phyloP scores from a whole-genome alignment of 495 filamentous ascomycete species.

The Aspergillus taichungensis region DNA sequence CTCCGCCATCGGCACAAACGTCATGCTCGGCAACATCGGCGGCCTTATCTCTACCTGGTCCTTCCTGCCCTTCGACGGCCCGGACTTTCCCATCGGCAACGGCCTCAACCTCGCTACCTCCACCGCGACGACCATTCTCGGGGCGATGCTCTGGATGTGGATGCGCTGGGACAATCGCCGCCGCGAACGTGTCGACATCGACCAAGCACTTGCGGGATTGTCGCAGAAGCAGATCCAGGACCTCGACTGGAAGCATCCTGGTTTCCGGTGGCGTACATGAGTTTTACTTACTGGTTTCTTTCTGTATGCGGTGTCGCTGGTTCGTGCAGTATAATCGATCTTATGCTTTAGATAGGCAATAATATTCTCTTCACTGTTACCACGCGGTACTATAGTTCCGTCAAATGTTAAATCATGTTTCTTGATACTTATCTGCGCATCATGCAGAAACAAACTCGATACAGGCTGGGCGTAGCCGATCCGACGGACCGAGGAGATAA shows the following conservation, averaged over 20 bases:
- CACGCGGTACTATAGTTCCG: too few relatives aligned
- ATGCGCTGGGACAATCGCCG: constrained; percentile 57
- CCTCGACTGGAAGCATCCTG: constrained; percentile 66
- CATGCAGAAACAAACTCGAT: too few relatives aligned
- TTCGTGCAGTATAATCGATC: neutral
- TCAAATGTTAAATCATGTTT: too few relatives aligned
- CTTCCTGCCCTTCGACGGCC: constrained; percentile 55
- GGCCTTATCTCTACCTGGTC: constrained; percentile 64
- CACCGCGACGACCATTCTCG: constrained; percentile 41
- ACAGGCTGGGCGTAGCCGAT: too few relatives aligned
- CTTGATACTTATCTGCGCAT: too few relatives aligned
- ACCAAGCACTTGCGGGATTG: constrained; percentile 47
- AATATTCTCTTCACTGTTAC: too few relatives aligned
- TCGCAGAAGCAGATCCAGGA: constrained; percentile 50
- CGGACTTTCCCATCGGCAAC: constrained; percentile 66
- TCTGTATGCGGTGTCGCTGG: too few relatives aligned
- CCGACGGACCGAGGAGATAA: too few relatives aligned
- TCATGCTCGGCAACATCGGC: constrained; percentile 67
- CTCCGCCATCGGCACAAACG: constrained; percentile 54
- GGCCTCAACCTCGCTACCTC: constrained; percentile 60
- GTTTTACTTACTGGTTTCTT: neutral
- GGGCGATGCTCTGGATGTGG: constrained; percentile 41
- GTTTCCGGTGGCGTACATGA: constrained; percentile 53
- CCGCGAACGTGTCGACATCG: constrained; percentile 44
- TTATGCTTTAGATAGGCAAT: neutral